Evolutionary conservation across 2,329 filamentous ascomycete genomes (phyloP).

Genomic region (Xylaria sp.): DNA sequence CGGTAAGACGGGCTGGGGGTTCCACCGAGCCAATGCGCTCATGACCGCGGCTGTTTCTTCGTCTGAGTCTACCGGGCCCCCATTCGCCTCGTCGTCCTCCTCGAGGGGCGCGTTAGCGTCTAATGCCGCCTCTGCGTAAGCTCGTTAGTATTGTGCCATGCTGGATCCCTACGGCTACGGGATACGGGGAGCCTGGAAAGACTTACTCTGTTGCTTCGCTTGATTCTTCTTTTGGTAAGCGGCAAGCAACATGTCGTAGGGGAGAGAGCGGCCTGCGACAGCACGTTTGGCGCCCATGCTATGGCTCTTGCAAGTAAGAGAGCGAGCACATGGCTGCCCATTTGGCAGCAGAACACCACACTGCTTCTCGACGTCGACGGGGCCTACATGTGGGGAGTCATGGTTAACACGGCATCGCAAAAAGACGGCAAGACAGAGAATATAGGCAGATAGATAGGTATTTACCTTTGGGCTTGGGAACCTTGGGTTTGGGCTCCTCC

Average conservation of each 20-base stretch:
- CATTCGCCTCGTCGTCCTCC: conserved; percentile 84
- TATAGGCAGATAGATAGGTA: background rate
- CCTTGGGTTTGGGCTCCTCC: conserved; percentile 86
- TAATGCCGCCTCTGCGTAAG: conserved; percentile 81
- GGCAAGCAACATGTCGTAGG: conserved; percentile 91
- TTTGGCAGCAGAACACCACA: conserved; percentile 90
- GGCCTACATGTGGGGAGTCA: conserved; percentile 60
- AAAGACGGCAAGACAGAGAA: background rate
- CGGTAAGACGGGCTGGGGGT: conserved; percentile 80
- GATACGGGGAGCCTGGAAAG: background rate
- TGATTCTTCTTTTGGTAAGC: conserved; percentile 98
- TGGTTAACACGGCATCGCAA: conserved; percentile 7
- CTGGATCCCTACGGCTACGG: background rate
- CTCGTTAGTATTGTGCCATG: conserved; percentile 34
- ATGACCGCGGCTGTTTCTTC: conserved; percentile 94
- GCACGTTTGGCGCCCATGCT: conserved; percentile 94
- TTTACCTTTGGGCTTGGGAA: conserved; percentile 82
- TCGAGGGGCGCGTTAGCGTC: conserved; percentile 92
- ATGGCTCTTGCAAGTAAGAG: conserved; percentile 92
- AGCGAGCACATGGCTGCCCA: conserved; percentile 86
- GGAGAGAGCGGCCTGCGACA: conserved; percentile 85
- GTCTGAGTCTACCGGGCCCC: conserved; percentile 88
- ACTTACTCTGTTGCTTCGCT: conserved; percentile 93
- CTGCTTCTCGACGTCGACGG: conserved; percentile 93
- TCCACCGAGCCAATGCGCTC: conserved; percentile 79